Base-by-base conservation (phyloP, 805 yeast genomes). In the Lipomyces kockii region DNA sequence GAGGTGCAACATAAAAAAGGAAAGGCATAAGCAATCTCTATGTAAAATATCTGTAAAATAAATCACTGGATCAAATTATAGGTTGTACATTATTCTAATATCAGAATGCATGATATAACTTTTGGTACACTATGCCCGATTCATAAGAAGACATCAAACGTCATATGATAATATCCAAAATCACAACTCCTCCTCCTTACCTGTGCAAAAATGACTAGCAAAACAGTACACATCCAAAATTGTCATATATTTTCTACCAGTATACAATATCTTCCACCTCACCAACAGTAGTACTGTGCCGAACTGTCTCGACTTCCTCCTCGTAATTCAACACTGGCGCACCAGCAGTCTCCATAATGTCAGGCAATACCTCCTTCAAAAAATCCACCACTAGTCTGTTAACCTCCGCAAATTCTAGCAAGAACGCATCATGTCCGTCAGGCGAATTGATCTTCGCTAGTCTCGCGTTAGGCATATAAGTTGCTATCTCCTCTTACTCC, bases 351-450 rank as follows among this genome's bases (percentile, higher is more conserved):
- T 78, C 81, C 83, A 86, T 88, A 67, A 89, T 82, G 35, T 87
- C 90, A 1, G 87, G 83, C 63, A 89, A 79, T 64, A 87, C 81
- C 53, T 80, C 78, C 29, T 78, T 79, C 74, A 94, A 82, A 78
- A 94, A 95, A 2, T 85, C 85, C 56, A 85, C 79, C 62, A 96
- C 87, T 71, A 89, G 81, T 49, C 84, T 82, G 77, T 95, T 91
- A 65, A 95, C 92, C 61, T 87, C 86, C 60, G 86, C 89, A 78
- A 95, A 95, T 78, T 95, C 99, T 59, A 95, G 82, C 68, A 95
- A 80, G 76, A 95, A 95, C 1, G 98, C 99, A 80, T 95, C 99
- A 76, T 95, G 99, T 20, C 99, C 99, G 74, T 95, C 99, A 12
- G 94, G 95, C 0, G 98, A 92, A 70, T 90, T 86, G 55, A 95